Conservation (phyloP, 2,329 filamentous ascomycete genomes). For the Phialophora verrucosa region DNA sequence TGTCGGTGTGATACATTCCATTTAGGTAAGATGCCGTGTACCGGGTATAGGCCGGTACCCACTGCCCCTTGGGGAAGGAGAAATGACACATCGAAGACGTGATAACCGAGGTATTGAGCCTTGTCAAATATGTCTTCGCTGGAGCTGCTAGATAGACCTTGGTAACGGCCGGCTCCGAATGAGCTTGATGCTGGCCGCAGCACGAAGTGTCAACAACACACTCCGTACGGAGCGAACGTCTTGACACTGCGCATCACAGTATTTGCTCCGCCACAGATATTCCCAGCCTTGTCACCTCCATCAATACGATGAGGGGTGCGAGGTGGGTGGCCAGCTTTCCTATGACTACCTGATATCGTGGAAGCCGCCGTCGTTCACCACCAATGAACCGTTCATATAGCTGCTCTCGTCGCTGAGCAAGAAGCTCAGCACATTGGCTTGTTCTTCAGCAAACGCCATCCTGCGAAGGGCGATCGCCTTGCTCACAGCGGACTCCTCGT, state of each 20-base stretch:
- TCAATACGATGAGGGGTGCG: too few species aligned
- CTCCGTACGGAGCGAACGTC: not conserved
- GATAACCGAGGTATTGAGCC: not conserved
- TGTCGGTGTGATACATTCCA: not conserved
- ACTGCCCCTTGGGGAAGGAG: not conserved
- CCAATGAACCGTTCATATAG: slow-evolving; percentile 30
- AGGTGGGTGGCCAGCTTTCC: not conserved
- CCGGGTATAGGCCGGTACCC: not conserved
- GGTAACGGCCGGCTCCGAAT: not conserved
- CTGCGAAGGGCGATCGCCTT: slow-evolving; percentile 27
- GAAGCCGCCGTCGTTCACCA: slow-evolving; percentile 35
- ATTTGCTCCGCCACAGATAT: not conserved
- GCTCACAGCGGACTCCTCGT: slow-evolving; percentile 27
- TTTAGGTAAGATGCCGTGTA: not conserved
- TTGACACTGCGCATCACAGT: not conserved
- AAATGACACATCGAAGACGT: not conserved
- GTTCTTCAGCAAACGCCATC: slow-evolving; percentile 34
- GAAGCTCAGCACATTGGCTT: slow-evolving; percentile 34
- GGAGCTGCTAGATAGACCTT: not conserved
- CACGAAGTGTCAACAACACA: not conserved
- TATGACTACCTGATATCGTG: slow-evolving; percentile 30
- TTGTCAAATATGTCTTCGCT: not conserved
- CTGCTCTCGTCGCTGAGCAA: slow-evolving; percentile 35
- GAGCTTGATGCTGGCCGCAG: not conserved
- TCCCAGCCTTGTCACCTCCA: not conserved